These are phyloP conservation scores for Pestalotiopsis fici DNA, from an alignment of 2,329 filamentous ascomycete genomes.

Conservation along the genomic window DNA sequence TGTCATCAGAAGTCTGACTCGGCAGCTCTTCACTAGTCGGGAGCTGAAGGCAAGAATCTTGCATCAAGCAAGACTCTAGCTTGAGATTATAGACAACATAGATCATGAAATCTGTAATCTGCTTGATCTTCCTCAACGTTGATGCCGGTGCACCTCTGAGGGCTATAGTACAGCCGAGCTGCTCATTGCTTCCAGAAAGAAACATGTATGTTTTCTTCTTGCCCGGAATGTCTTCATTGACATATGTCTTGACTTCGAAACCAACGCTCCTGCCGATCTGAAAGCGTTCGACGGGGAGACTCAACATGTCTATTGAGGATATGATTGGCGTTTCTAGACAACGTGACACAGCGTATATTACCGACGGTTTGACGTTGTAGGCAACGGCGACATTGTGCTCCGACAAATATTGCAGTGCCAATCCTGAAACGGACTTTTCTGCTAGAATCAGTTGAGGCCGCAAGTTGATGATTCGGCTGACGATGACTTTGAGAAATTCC, in stretches of 20 bases:
- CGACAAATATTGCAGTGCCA: slow-evolving; percentile 85
- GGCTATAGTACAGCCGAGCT: slow-evolving; percentile 92
- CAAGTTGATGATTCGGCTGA: slow-evolving; percentile 85
- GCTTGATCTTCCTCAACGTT: slow-evolving; percentile 78
- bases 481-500: slow-evolving; percentile 88
- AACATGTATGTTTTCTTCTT: slow-evolving; percentile 95
- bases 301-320: slow-evolving; percentile 91
- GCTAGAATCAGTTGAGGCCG: slow-evolving; percentile 86
- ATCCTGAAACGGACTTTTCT: slow-evolving; percentile 87
- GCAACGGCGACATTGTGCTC: slow-evolving; percentile 90
- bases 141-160: slow-evolving; percentile 77
- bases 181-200: slow-evolving; percentile 83
- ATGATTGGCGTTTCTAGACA: slow-evolving; percentile 92
- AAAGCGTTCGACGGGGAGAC: slow-evolving; percentile 65
- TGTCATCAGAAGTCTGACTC: slow-evolving; percentile 36
- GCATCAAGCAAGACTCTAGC: slow-evolving; percentile 89
- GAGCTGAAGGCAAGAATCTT: slow-evolving; percentile 87
- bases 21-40: slow-evolving; percentile 60
- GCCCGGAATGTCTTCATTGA: slow-evolving; percentile 72
- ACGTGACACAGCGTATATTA: slow-evolving; percentile 90
- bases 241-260: slow-evolving; percentile 95
- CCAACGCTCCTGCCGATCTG: slow-evolving; percentile 79
- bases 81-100: slow-evolving; percentile 99
- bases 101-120: slow-evolving; percentile 97
- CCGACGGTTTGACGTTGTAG: slow-evolving; percentile 95